These are phyloP conservation scores for Chlorella sp. DNA, from an alignment of 139 green algal species.

Conservation along the genomic window DNA sequence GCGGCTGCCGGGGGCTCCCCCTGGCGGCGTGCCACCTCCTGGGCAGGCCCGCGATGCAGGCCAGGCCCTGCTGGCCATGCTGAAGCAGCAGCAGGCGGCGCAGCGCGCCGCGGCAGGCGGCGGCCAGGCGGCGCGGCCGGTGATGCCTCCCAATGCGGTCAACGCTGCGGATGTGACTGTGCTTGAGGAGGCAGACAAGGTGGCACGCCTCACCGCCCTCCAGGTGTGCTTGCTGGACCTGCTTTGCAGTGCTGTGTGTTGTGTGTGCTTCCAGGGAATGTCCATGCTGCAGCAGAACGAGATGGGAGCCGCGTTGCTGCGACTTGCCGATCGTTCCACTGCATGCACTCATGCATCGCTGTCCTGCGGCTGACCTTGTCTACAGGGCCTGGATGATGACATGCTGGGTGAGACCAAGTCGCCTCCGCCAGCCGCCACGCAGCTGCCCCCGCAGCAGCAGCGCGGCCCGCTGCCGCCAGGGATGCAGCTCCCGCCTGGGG, in stretches of 20 bases:
- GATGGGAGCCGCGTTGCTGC: neutral
- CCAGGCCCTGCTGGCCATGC: slow-evolving; percentile 32
- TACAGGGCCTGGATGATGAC: slow-evolving; percentile 26
- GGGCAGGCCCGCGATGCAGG: neutral
- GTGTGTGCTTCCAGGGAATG: no score
- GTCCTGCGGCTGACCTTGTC: neutral
- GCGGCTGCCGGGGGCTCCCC: no score
- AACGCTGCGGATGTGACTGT: slow-evolving; percentile 2
- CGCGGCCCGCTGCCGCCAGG: neutral
- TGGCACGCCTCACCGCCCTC: slow-evolving; percentile 19
- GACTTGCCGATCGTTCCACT: no score
- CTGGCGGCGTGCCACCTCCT: neutral
- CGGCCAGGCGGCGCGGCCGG: neutral
- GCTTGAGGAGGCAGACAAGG: slow-evolving; percentile 21
- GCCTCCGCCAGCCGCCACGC: no score
- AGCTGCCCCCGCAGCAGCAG: neutral
- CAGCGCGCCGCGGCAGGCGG: neutral
- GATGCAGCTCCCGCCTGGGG: neutral
- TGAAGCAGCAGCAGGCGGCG: slow-evolving; percentile 25
- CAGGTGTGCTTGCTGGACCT: neutral
- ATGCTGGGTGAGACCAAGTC: neutral
- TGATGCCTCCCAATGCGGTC: slow-evolving; percentile 19
- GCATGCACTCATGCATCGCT: neutral
- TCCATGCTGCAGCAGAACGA: neutral
- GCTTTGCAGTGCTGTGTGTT: no score